Conservation (phyloP, 2,329 filamentous ascomycete species). For the Colletotrichum sp. region DNA sequence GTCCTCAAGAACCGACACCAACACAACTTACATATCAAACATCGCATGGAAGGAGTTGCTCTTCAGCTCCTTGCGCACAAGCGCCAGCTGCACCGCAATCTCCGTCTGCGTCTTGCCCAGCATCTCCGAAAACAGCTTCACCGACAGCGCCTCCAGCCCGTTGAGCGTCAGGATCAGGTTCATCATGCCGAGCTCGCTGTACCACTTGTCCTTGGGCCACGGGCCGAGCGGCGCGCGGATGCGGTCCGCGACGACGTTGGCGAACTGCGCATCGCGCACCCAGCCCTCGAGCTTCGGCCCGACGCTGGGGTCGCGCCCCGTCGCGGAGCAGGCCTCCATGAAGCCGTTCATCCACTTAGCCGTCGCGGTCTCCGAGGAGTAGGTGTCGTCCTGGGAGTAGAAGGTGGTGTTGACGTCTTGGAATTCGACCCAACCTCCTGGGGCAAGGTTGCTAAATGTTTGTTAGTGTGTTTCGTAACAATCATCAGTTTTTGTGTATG, state of each 20-base stretch:
- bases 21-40: slow-evolving; percentile 25
- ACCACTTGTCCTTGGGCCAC: slow-evolving; percentile 37
- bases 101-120: slow-evolving; percentile 30
- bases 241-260: slow-evolving; percentile 31
- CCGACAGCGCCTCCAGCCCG: slow-evolving; percentile 27
- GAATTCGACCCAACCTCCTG: slow-evolving; percentile 36
- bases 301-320: slow-evolving; percentile 34
- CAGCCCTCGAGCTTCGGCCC: slow-evolving; percentile 29
- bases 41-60: slow-evolving; percentile 28
- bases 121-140: slow-evolving; percentile 32
- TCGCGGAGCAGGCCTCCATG: slow-evolving; percentile 25
- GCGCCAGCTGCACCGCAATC: slow-evolving; percentile 29
- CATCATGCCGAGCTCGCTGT: slow-evolving; percentile 33
- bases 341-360: slow-evolving; percentile 23
- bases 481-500: no score
- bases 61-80: slow-evolving; percentile 32
- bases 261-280: slow-evolving; percentile 42
- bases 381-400: slow-evolving; percentile 27
- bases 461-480: no score
- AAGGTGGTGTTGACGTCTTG: slow-evolving; percentile 25
- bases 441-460: slow-evolving; percentile 35
- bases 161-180: slow-evolving; percentile 21
- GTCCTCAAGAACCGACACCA: not conserved
- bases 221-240: slow-evolving; percentile 36
- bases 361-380: slow-evolving; percentile 9